Conservation (phyloP, 192 early-diverging fungal genomes). For the Phlyctochytrium planicorne region DNA sequence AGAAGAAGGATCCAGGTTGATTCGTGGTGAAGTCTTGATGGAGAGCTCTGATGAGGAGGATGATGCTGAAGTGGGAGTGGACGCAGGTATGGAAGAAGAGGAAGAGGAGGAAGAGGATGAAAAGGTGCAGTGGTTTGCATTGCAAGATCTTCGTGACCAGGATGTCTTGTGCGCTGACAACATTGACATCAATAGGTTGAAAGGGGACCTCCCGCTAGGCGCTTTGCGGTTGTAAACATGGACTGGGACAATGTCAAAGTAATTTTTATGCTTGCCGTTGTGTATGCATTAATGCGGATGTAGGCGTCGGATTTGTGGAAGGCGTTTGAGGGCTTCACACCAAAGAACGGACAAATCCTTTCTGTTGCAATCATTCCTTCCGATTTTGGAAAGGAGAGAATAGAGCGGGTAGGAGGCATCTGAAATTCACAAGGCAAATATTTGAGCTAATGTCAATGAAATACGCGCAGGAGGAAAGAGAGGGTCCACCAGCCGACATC, state of each 20-base stretch:
- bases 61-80: constrained; percentile 46
- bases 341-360: constrained; percentile 58
- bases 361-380: constrained; percentile 85
- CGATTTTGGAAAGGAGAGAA: constrained; percentile 80
- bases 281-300: neutral
- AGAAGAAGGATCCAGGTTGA: constrained; percentile 60
- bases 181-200: neutral
- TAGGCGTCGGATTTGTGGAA: constrained; percentile 80
- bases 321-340: constrained; percentile 82
- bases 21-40: constrained; percentile 77
- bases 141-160: constrained; percentile 17
- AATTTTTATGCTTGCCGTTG: neutral
- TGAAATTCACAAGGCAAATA: neutral
- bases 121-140: no score
- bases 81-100: constrained; percentile 34
- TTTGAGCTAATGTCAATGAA: no score
- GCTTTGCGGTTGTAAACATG: constrained; percentile 88
- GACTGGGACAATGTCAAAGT: constrained; percentile 91
- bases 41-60: constrained; percentile 61
- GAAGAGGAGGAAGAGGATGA: constrained; percentile 46
- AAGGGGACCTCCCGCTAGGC: constrained; percentile 36
- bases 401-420: constrained; percentile 35
- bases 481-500: constrained; percentile 77
- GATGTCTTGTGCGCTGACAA: constrained; percentile 58
- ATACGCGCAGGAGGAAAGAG: constrained; percentile 53